Conservation (phyloP, 164 flowering plant species). For the Litsea cubeba region DNA sequence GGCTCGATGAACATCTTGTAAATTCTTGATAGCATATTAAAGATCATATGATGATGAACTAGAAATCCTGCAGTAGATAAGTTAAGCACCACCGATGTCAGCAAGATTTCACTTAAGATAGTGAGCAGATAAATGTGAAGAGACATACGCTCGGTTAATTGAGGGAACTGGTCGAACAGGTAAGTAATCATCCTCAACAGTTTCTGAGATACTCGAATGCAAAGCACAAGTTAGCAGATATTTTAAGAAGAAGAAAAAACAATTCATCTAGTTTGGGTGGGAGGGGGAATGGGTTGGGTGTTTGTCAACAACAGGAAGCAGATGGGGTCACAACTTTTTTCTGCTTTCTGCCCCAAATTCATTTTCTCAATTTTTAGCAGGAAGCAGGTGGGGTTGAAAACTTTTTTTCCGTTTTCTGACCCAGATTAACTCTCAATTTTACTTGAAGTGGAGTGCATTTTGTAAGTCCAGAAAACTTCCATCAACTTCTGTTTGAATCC, state of each 20-base stretch:
- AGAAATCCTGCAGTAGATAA: constrained; percentile 45
- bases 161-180: constrained; percentile 46
- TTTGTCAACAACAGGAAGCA: no score
- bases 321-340: no score
- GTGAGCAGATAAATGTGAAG: not conserved
- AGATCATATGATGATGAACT: constrained; percentile 28
- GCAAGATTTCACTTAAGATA: not conserved
- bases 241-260: not conserved
- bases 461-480: no score
- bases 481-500: no score
- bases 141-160: constrained; percentile 36
- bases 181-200: constrained; percentile 34
- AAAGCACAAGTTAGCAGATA: not conserved
- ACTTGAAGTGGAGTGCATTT: no score
- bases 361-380: no score
- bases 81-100: not conserved
- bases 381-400: no score
- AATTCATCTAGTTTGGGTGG: no score
- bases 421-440: not conserved
- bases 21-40: constrained; percentile 20
- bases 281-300: no score
- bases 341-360: no score
- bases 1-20: constrained; percentile 34
- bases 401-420: not conserved
- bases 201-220: constrained; percentile 25